Evolutionary conservation across 2,329 filamentous ascomycete genomes (phyloP), one percentile per base, ranked within the genome.

Genomic region (Trichoderma brevicompactum): DNA sequence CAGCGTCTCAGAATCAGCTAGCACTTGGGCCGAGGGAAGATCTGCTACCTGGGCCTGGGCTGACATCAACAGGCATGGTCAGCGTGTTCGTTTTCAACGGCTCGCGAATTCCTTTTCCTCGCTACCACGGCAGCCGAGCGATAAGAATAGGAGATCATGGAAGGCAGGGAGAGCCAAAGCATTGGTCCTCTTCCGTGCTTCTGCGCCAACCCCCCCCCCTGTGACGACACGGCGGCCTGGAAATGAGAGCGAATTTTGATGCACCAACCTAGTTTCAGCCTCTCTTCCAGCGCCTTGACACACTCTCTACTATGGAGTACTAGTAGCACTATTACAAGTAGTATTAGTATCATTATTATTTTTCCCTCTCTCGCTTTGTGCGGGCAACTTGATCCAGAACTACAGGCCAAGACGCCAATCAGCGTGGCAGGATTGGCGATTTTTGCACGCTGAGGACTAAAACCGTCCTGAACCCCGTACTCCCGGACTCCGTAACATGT

Each of bases 141-240:
- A 53, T 62, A 53, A 62, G 59, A 62, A 62, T 62, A 62, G 59
- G 59, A 62, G 59, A 62, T 62, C 48, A 19, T 40, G 48, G 28
- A 41, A 62, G 53, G 40, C 59, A 62, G 59, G 59, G 59, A 49
- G 56, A 12, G 36, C 43, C 23, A 19, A n/a, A 49, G 46, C 36
- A 49, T 59, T 36, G 55, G n/a, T 58, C 28, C 48, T 32, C 32
- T 28, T 48, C 34, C 28, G 34, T 38, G 28, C 49, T 53, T 53
- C 28, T 12, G 43, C 5, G 19, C 38, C 36, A 41, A 34, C 28
- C 49, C 36, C 15, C 7, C 5, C n/a, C 44, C 59, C 40, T 53
- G 59, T 38, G 40, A 40, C 12, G 48, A 23, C 28, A 43, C 19
- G 17, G n/a, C 38, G 34, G 28, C 38, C 46, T 54, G 17, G 28